These are phyloP conservation scores for Diaporthe caulivora DNA, from an alignment of 2,329 filamentous ascomycete genomes.

Conservation along the genomic window DNA sequence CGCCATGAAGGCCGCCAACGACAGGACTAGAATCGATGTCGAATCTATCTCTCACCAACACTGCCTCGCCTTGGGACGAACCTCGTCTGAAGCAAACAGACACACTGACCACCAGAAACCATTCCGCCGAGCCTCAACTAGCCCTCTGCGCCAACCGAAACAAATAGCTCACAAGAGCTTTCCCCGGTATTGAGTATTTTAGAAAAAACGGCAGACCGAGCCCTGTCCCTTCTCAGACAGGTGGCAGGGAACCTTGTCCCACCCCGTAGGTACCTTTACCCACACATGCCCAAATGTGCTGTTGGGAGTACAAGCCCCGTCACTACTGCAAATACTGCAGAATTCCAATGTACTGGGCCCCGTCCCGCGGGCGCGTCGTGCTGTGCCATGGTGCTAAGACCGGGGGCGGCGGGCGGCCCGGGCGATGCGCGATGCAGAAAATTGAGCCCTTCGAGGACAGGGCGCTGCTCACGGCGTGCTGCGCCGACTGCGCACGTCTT, in stretches of 20 bases:
- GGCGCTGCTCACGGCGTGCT: constrained; percentile 24
- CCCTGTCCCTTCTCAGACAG: constrained; percentile 3
- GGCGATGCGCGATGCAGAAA: constrained; percentile 10
- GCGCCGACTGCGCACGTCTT: constrained; percentile 15
- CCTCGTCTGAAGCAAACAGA: constrained; percentile 25
- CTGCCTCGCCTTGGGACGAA: constrained; percentile 25
- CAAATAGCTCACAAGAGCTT: constrained; percentile 7
- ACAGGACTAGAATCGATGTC: background rate
- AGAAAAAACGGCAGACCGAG: background rate
- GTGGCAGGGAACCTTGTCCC: background rate
- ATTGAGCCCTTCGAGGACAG: constrained; percentile 2
- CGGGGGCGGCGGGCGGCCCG: background rate
- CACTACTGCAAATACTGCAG: constrained; percentile 24
- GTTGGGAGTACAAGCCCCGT: constrained; percentile 11
- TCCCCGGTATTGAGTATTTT: background rate
- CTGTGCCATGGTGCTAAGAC: constrained; percentile 24
- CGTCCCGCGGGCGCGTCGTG: background rate
- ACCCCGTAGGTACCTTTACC: background rate
- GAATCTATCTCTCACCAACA: constrained; percentile 21
- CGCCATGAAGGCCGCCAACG: background rate
- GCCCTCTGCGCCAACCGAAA: constrained; percentile 3
- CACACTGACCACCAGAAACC: constrained; percentile 21
- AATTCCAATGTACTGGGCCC: constrained; percentile 14
- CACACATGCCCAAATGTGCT: constrained; percentile 28
- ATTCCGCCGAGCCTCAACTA: background rate